phyloP scores from a whole-genome alignment of 1,284 basidiomycete species.

The Cutaneotrichosporon cyanovorans region DNA sequence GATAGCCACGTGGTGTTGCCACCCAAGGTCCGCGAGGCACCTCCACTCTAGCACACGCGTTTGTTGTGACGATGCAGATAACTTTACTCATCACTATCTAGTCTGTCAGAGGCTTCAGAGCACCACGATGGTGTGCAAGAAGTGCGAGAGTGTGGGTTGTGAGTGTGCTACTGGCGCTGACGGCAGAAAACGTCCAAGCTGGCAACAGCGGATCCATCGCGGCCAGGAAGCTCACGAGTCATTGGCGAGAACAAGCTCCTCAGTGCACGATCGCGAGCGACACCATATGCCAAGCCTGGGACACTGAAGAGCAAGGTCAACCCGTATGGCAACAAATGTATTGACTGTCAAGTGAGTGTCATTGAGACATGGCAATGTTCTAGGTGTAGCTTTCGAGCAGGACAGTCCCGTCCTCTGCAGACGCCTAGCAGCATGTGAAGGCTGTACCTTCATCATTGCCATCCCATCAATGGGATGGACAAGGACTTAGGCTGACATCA shows the following conservation, averaged over 20 bases:
- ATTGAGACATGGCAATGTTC: no score
- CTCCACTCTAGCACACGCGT: no score
- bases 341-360: slow-evolving; percentile 42
- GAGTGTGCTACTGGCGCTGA: not conserved
- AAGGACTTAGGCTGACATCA: slow-evolving; percentile 13
- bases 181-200: slow-evolving; percentile 42
- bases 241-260: slow-evolving; percentile 48
- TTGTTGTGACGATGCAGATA: no score
- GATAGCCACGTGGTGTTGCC: not conserved
- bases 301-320: slow-evolving; percentile 28
- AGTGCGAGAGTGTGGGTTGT: slow-evolving; percentile 44
- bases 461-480: no score
- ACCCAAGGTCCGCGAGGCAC: not conserved
- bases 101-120: not conserved
- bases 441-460: no score
- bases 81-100: no score
- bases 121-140: slow-evolving; percentile 45
- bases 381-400: no score
- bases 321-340: slow-evolving; percentile 43
- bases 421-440: no score
- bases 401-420: no score
- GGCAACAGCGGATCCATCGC: slow-evolving; percentile 40
- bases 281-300: slow-evolving; percentile 35
- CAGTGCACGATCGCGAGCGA: slow-evolving; percentile 29
- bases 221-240: slow-evolving; percentile 28